phyloP scores from a whole-genome alignment of 164 flowering plant species.

The Umbellularia californica region DNA sequence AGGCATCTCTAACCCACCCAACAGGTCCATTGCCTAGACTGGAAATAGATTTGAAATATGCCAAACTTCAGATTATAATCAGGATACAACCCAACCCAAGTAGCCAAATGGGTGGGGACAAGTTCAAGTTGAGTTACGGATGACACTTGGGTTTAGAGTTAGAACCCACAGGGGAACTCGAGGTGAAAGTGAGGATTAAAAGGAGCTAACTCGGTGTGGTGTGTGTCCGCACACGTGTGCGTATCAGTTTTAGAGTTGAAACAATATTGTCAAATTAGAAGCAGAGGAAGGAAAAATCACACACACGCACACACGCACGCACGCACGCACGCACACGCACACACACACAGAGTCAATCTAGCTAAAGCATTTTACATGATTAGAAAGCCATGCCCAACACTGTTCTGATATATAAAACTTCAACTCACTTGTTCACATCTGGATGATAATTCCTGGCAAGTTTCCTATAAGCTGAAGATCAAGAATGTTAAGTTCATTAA shows the following conservation, averaged over 20 bases:
- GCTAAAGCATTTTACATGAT: not conserved
- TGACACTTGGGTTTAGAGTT: not conserved
- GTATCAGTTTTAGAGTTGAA: too few species aligned
- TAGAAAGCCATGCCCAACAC: not conserved
- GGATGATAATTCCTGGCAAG: conserved; percentile 93
- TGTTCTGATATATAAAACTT: not conserved
- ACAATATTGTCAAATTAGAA: not conserved
- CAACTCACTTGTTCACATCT: conserved; percentile 91
- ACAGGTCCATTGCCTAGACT: too few species aligned
- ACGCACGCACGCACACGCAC: too few species aligned
- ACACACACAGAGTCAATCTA: not conserved
- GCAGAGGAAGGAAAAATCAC: not conserved
- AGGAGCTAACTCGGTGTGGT: not conserved
- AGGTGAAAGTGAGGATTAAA: not conserved
- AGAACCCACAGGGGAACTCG: not conserved
- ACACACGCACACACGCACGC: too few species aligned
- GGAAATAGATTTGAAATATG: not conserved
- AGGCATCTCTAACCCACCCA: too few species aligned
- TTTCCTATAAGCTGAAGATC: conserved; percentile 78
- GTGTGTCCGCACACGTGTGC: too few species aligned
- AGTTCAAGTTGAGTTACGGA: not conserved
- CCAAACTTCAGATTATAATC: not conserved
- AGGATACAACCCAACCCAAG: not conserved
- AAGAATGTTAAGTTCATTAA: not conserved
- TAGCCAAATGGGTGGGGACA: not conserved